Conservation (phyloP, 1,284 basidiomycete species). For the Trametes polyzona region DNA sequence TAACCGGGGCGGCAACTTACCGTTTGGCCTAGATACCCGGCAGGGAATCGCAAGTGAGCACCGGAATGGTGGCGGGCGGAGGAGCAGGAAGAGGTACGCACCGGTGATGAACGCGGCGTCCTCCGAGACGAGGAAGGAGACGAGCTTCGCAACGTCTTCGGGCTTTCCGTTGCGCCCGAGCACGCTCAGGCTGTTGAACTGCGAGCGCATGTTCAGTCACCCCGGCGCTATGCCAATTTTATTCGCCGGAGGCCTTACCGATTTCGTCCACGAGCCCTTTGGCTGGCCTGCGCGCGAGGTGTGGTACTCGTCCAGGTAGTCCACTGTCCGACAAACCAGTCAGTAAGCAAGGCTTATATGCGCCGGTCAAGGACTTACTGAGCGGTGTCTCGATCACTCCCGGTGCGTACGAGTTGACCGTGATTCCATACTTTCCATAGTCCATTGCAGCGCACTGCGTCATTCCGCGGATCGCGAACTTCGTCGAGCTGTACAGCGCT, state of each 20-base stretch:
- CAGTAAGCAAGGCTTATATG: no score
- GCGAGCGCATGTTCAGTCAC: no score
- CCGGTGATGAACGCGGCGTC: constrained; percentile 42
- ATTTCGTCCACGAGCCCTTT: constrained; percentile 48
- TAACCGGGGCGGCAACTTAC: constrained; percentile 3
- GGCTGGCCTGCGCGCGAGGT: constrained; percentile 37
- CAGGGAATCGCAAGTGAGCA: not conserved
- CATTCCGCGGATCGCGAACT: constrained; percentile 30
- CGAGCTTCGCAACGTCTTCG: constrained; percentile 40
- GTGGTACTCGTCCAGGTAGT: constrained; percentile 20
- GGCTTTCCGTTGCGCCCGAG: constrained; percentile 31
- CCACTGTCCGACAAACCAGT: constrained; percentile 4
- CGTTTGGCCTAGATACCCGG: constrained; percentile 7
- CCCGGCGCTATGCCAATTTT: no score
- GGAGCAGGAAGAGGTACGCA: constrained; percentile 10
- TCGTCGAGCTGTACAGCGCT: constrained; percentile 26
- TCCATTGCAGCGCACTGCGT: constrained; percentile 30
- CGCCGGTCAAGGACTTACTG: no score
- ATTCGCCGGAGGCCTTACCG: constrained; percentile 37
- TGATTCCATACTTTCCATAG: constrained; percentile 29
- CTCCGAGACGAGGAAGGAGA: constrained; percentile 41
- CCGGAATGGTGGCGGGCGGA: not conserved
- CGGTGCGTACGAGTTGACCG: constrained; percentile 30
- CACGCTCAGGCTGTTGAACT: constrained; percentile 15
- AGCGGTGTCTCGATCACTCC: constrained; percentile 27